Evolutionary conservation across 179 eudicot species (phyloP), one percentile per base, ranked within the genome.

Genomic region (Amaranthus tricolor): DNA sequence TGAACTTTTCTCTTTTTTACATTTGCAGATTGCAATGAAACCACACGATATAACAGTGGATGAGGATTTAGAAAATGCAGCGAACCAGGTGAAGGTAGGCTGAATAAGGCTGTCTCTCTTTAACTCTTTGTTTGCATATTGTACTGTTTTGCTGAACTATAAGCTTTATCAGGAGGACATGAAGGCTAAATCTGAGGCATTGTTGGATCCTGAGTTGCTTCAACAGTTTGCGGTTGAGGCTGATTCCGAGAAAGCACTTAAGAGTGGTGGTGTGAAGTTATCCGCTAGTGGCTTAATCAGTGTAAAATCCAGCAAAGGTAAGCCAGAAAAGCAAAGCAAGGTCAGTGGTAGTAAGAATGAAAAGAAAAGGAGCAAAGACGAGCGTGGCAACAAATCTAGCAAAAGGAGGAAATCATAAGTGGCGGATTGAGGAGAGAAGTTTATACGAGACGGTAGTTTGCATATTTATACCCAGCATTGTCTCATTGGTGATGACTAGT

Each of bases 1-100:
- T 21, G 7, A 17, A 9, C 44, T 45, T 20, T 69, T 13, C n/a
- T 5, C 50, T 24, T 55, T 54, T 48, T 61, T 74, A 68, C 5
- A 19, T 70, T 66, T 57, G 60, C 84, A 92, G 98, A 78, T 84
- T 72, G 81, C 66, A 73, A 62, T 95, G 94, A 77, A 82, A 79
- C 97, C 98, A 54, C 97, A 88, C 67, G 73, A 78, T 9, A 78
- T 92, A 69, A 87, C 97, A 2, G 55, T 92, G 78, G 95, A 89
- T 16, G 91, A 92, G 74, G 97, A 93, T 82, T 87, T 95, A 47
- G 69, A 89, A 49, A 84, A 81, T 53, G 94, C 84, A 47, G 96
- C 97, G 48, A 81, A 84, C 64, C 78, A 87, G 87, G 90, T 89
- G 54, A 70, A 90, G 92, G 94, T 89, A 72, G 52, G 67, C 31